phyloP scores from a whole-genome alignment of 306 rosid species.

The Cicer judaicum region DNA sequence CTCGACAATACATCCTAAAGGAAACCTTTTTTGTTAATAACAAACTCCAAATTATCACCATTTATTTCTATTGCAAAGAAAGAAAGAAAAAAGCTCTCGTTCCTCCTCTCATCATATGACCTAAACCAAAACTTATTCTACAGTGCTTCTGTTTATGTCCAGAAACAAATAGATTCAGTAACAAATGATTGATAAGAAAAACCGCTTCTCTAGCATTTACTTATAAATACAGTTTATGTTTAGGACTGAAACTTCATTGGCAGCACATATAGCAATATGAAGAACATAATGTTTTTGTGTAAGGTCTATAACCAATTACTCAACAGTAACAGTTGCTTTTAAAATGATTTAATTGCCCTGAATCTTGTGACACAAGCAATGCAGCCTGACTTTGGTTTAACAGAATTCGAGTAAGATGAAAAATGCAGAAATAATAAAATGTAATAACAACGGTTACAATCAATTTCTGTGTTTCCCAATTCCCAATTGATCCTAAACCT shows the following conservation, averaged over 20 bases:
- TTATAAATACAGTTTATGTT: background rate
- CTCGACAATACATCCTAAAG: constrained; percentile 59
- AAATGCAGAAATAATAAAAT: too few species aligned
- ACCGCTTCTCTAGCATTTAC: too few species aligned
- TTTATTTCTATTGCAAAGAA: background rate
- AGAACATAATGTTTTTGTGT: background rate
- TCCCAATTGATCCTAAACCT: too few species aligned
- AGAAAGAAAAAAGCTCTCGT: constrained; percentile 28
- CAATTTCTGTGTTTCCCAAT: too few species aligned
- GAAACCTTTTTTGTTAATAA: constrained; percentile 37
- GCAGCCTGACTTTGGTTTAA: too few species aligned
- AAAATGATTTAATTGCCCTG: too few species aligned
- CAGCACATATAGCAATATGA: background rate
- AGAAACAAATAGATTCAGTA: background rate
- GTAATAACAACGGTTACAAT: too few species aligned
- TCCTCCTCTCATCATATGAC: constrained; percentile 4
- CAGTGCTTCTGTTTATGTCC: background rate
- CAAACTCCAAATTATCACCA: constrained; percentile 26
- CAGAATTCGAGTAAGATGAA: too few species aligned
- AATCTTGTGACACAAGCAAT: too few species aligned
- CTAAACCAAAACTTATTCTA: constrained; percentile 19
- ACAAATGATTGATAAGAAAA: background rate
- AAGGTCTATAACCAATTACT: background rate
- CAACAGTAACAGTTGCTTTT: background rate
- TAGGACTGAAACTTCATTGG: background rate